Conservation (phyloP, 2,329 filamentous ascomycete genomes). For the Fusarium sp. region DNA sequence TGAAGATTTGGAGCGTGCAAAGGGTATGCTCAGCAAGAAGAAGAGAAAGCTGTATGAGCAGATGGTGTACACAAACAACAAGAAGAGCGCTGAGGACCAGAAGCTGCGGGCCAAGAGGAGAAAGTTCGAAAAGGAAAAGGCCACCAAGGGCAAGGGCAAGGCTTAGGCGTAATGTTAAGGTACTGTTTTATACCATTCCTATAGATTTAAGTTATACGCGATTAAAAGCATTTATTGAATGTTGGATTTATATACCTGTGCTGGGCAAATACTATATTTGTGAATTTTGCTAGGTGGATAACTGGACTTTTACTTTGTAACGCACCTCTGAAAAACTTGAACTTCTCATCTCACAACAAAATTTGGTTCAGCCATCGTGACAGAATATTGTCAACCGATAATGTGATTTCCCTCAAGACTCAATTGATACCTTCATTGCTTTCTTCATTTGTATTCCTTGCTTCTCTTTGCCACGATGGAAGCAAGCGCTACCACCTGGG, state of each 20-base stretch:
- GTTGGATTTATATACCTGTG: neutral
- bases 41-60: constrained; percentile 98
- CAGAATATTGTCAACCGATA: neutral
- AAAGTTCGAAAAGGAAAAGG: constrained; percentile 80
- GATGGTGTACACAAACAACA: constrained; percentile 95
- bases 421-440: neutral
- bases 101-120: constrained; percentile 89
- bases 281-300: constrained; percentile 23
- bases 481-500: constrained; percentile 50
- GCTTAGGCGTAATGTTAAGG: constrained; percentile 53
- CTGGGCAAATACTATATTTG: neutral
- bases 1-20: constrained; percentile 90
- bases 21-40: constrained; percentile 98
- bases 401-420: neutral
- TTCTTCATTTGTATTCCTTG: neutral
- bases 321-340: constrained; percentile 28
- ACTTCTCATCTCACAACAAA: constrained; percentile 25
- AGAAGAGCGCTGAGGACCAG: constrained; percentile 91
- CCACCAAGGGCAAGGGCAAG: constrained; percentile 59
- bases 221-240: constrained; percentile 34
- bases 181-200: constrained; percentile 48
- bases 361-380: neutral
- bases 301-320: constrained; percentile 2
- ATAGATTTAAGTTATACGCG: constrained; percentile 47
- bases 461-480: constrained; percentile 32